phyloP scores from a whole-genome alignment of 139 green algal genomes.

The Chlamydomonas sp. region DNA sequence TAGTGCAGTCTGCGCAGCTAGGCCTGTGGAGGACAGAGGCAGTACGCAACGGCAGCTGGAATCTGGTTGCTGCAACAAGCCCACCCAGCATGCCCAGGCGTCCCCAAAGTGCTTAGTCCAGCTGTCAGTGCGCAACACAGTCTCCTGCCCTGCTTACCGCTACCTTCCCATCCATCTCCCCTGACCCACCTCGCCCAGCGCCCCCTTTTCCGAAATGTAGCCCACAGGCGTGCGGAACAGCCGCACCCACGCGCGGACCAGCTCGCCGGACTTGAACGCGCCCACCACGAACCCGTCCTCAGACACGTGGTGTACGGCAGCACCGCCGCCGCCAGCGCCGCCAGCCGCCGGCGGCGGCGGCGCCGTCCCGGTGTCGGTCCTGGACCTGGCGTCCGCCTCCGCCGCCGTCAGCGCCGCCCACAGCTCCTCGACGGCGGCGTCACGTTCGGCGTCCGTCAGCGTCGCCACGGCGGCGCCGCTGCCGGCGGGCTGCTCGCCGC shows the following conservation, averaged over 20 bases:
- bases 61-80: no score
- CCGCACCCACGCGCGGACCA: slow-evolving; percentile 42
- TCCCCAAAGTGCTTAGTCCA: no score
- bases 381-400: slow-evolving; percentile 5
- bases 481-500: neutral
- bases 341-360: neutral
- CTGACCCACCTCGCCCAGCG: slow-evolving; percentile 17
- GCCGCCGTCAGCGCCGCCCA: slow-evolving; percentile 10
- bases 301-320: neutral
- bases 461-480: neutral
- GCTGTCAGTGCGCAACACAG: no score
- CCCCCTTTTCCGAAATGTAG: slow-evolving; percentile 10
- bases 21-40: no score
- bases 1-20: no score
- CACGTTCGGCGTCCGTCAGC: neutral
- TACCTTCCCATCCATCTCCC: neutral
- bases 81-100: no score
- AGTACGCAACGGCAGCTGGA: no score
- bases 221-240: slow-evolving; percentile 42
- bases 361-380: neutral
- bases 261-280: slow-evolving; percentile 21
- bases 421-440: neutral
- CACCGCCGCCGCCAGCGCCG: neutral
- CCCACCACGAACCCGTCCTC: slow-evolving; percentile 40
- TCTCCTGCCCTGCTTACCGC: no score